Evolutionary conservation across 2,329 filamentous ascomycete genomes (phyloP).

Genomic region (Aspergillus niger): DNA sequence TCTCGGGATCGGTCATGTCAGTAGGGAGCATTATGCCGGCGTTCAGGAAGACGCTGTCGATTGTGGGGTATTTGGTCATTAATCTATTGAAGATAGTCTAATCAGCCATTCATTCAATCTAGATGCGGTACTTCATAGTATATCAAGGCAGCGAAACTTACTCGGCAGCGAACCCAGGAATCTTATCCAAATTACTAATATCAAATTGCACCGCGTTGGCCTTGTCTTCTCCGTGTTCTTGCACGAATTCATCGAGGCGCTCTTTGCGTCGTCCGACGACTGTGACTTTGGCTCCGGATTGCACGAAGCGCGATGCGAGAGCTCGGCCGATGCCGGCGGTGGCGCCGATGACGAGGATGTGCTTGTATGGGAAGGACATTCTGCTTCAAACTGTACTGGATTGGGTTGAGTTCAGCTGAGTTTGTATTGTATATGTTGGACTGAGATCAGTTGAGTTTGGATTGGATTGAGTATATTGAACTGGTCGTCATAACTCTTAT

Average conservation of each 20-base stretch:
- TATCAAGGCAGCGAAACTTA: neutral
- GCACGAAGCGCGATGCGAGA: slow-evolving; percentile 38
- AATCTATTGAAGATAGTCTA: neutral
- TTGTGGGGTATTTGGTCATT: slow-evolving; percentile 45
- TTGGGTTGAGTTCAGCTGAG: neutral
- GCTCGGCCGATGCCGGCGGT: slow-evolving; percentile 57
- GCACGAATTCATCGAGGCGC: slow-evolving; percentile 52
- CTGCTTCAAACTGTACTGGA: neutral
- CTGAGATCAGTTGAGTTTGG: neutral
- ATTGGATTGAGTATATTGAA: neutral
- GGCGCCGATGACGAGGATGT: slow-evolving; percentile 57
- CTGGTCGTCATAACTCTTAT: too few species aligned
- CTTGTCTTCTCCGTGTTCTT: slow-evolving; percentile 46
- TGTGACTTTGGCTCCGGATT: slow-evolving; percentile 53
- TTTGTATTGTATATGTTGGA: too few species aligned
- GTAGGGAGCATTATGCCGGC: slow-evolving; percentile 56
- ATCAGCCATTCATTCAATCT: too few species aligned
- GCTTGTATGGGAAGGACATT: slow-evolving; percentile 60
- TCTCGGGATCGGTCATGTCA: slow-evolving; percentile 47
- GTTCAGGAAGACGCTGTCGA: slow-evolving; percentile 62
- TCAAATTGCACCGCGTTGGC: slow-evolving; percentile 50
- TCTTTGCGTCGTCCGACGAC: slow-evolving; percentile 59
- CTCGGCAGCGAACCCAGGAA: slow-evolving; percentile 44
- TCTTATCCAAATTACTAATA: slow-evolving; percentile 47
- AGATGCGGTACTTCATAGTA: too few species aligned